phyloP scores from a whole-genome alignment of 768 basidiomycete species.

The Phlegmacium glaucopus region DNA sequence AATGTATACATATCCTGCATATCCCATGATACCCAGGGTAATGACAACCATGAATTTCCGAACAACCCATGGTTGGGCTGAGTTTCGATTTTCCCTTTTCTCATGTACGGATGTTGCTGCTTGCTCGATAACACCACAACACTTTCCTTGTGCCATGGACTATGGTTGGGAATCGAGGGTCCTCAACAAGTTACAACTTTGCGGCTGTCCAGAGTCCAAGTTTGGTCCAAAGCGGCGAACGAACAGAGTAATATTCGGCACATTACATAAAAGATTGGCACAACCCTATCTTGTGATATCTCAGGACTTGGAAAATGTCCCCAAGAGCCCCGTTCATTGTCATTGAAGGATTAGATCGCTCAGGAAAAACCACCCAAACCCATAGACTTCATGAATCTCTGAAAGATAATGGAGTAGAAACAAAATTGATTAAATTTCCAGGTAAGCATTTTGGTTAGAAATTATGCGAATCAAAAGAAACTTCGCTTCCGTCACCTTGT shows the following conservation, averaged over 20 bases:
- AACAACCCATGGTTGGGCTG: conserved; percentile 70
- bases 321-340: conserved; percentile 82
- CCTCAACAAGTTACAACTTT: no score
- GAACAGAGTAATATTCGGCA: no score
- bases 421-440: conserved; percentile 81
- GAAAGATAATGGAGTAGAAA: conserved; percentile 38
- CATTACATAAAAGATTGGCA: no score
- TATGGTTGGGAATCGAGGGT: no score
- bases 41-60: conserved; percentile 67
- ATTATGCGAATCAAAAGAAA: no score
- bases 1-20: conserved; percentile 76
- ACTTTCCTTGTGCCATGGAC: conserved; percentile 6
- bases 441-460: no score
- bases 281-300: no score
- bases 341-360: conserved; percentile 92
- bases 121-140: conserved; percentile 55
- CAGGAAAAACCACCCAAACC: conserved; percentile 92
- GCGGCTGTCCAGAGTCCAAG: no score
- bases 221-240: no score
- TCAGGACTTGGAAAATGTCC: no score
- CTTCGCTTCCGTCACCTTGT: no score
- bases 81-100: conserved; percentile 36
- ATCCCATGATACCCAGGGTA: conserved; percentile 57
- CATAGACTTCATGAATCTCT: conserved; percentile 55
- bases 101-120: conserved; percentile 36